Base-by-base conservation (phyloP, 2,329 filamentous ascomycete species). In the Orbilia oligospora region DNA sequence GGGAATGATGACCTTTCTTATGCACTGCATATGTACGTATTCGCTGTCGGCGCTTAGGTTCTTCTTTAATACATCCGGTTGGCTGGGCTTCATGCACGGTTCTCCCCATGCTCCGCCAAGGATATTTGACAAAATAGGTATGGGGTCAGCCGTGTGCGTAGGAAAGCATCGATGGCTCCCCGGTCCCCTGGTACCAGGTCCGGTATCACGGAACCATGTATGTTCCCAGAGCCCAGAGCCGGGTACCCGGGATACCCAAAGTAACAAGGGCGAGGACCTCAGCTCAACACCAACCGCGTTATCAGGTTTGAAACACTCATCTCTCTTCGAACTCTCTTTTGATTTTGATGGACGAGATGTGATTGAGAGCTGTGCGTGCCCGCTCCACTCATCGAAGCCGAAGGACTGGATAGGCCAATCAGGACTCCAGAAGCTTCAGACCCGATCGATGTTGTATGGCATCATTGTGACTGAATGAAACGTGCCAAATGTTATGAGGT, bases 391-490 rank as follows among this genome's bases (percentile, higher is more conserved):
- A 30, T 55, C 22, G 58, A 71, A 63, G 67, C 73, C 73, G 55
- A 61, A 51, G 55, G 18, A 55, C 49, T 71, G 67, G 63, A 65
- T 63, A 58, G 46, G 36, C 73, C 73, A 77, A 77, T 77, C 46
- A 53, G 48, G 30, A 33, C n/a, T 14, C 12, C 63, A 27, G 30
- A 56, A 64, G 71, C 66, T 41, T 33, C 55, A 12, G 46, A 16
- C 73, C 67, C 73, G 73, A 77, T 77, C 72, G 72, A 77, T 77
- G 61, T 71, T 71, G 44, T 56, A 77, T 77, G 73, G 68, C 73
- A 77, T 71, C 73, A 77, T 77, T 67, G 66, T 76, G 66, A 67
- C 65, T 66, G 72, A 70, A 76, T 76, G 73, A 77, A 77, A 77
- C 67, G 61, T 65, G 67, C 71, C 44, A 75, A 68, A 46, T 36